Evolutionary conservation across 2,329 filamentous ascomycete species (phyloP).

Genomic region (Cladophialophora bantiana): DNA sequence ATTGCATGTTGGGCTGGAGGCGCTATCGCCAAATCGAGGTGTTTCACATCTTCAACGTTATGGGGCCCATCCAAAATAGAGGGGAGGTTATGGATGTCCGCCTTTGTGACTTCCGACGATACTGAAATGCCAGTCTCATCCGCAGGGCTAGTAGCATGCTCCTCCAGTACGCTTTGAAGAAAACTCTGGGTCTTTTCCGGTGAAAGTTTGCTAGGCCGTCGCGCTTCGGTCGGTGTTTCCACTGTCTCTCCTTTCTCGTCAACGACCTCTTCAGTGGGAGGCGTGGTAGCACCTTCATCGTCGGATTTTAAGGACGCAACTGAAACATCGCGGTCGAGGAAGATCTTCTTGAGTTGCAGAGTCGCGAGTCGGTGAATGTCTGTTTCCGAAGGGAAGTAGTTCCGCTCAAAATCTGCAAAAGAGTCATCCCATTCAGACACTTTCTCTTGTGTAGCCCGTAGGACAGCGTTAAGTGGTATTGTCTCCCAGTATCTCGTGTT

Average conservation of each 20-base stretch:
- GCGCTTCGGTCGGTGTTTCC: conserved; percentile 44
- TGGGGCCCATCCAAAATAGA: conserved; percentile 35
- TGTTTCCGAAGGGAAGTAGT: conserved; percentile 93
- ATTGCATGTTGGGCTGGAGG: conserved; percentile 18
- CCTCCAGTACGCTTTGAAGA: conserved; percentile 69
- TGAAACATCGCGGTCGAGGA: conserved; percentile 83
- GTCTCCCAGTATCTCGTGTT: conserved; percentile 96
- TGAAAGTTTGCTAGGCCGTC: conserved; percentile 57
- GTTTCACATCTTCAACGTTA: conserved; percentile 63
- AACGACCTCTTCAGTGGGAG: conserved; percentile 47
- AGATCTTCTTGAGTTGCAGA: conserved; percentile 92
- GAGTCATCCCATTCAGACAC: conserved; percentile 91
- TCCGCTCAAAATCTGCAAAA: conserved; percentile 88
- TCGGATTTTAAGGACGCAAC: conserved; percentile 74
- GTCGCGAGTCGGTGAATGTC: conserved; percentile 92
- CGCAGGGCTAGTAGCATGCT: conserved; percentile 56
- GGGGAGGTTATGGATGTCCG: conserved; percentile 34
- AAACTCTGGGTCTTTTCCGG: conserved; percentile 70
- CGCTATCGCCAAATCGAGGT: conserved; percentile 64
- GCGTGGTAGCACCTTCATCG: conserved; percentile 68
- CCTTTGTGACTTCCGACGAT: conserved; percentile 25
- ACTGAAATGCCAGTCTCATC: conserved; percentile 16
- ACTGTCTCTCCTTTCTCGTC: conserved; percentile 45
- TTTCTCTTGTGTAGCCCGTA: conserved; percentile 90
- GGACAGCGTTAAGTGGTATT: conserved; percentile 86